These are phyloP conservation scores for Cinchona pubescens DNA, from an alignment of 257 asterid genomes.

Conservation along the genomic window DNA sequence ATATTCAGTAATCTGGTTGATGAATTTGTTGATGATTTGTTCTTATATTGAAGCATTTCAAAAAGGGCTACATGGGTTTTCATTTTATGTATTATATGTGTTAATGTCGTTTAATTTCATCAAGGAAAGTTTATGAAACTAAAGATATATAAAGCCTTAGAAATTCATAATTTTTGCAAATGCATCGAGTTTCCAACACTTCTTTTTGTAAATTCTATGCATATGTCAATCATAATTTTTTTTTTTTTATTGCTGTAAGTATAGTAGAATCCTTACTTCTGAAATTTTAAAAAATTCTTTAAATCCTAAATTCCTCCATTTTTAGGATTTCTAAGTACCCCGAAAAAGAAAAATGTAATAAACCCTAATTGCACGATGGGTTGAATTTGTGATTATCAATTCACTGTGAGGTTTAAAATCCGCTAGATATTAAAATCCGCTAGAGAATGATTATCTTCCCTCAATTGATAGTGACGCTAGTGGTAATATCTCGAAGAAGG, in stretches of 20 bases:
- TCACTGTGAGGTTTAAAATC: too few species aligned
- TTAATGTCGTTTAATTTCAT: neutral
- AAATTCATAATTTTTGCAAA: neutral
- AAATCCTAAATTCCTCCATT: neutral
- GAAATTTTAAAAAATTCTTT: neutral
- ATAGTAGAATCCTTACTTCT: neutral
- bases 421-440: too few species aligned
- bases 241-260: too few species aligned
- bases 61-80: conserved; percentile 1
- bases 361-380: too few species aligned
- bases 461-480: too few species aligned
- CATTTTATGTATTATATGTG: neutral
- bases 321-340: too few species aligned
- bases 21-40: conserved; percentile 61
- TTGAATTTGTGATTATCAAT: too few species aligned
- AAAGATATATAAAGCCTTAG: neutral
- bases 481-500: too few species aligned
- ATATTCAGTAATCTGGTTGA: conserved; percentile 64
- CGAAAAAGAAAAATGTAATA: too few species aligned
- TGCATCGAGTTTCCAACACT: conserved; percentile 3
- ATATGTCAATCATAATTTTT: too few species aligned
- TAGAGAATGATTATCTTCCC: too few species aligned
- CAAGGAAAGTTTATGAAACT: conserved; percentile 8
- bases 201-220: too few species aligned
- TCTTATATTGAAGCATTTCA: conserved; percentile 25